Conservation (phyloP, 139 green algal species). For the Zygnema circumcarinatum region DNA sequence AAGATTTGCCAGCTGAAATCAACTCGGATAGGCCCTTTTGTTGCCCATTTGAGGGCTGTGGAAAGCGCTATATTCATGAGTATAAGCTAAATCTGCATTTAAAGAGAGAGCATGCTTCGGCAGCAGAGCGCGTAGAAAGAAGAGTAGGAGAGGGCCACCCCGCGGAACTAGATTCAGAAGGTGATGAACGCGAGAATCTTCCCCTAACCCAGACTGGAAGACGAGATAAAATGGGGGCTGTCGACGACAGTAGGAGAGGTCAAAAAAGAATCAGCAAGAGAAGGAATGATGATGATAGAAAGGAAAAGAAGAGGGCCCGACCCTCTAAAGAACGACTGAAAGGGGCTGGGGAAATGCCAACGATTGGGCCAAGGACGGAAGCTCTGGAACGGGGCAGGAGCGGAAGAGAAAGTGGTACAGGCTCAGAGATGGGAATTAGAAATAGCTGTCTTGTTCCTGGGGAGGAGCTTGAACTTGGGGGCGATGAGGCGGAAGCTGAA, state of each 20-base stretch:
- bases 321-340: neutral
- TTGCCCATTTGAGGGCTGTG: slow-evolving; percentile 34
- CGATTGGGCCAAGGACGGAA: neutral
- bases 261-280: neutral
- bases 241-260: neutral
- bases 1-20: neutral
- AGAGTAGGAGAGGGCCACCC: neutral
- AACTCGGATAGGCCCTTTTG: slow-evolving; percentile 46
- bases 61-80: slow-evolving; percentile 61
- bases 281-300: neutral
- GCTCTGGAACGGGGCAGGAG: neutral
- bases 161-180: neutral
- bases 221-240: neutral
- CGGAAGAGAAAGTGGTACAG: neutral
- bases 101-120: slow-evolving; percentile 25
- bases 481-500: neutral
- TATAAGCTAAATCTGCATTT: slow-evolving; percentile 62
- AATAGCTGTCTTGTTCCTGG: neutral
- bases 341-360: neutral
- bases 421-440: neutral
- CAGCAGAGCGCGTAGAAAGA: neutral
- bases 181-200: neutral
- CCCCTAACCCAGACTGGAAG: neutral
- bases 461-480: neutral
- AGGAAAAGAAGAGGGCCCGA: neutral